phyloP scores from a whole-genome alignment of 2,329 filamentous ascomycete genomes.

The Penicillium glabrum region DNA sequence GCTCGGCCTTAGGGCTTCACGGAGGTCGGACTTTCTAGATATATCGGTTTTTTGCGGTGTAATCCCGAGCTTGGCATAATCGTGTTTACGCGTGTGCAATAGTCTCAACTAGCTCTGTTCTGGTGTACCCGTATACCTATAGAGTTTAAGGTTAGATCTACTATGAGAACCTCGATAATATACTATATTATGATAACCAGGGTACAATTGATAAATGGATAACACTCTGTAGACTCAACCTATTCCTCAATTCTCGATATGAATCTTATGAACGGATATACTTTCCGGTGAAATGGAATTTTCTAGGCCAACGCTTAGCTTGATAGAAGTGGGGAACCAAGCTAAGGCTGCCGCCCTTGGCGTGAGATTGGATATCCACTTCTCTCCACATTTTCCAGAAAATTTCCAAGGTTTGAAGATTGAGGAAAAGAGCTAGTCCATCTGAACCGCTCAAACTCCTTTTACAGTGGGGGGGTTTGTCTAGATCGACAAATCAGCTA shows the following conservation, averaged over 20 bases:
- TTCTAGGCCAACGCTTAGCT: not conserved
- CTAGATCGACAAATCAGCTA: not conserved
- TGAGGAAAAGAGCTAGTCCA: not conserved
- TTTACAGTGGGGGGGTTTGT: not conserved
- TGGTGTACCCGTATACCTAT: no score
- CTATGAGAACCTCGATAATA: not conserved
- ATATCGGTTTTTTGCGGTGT: not conserved
- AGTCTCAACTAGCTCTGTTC: not conserved
- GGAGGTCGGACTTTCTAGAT: not conserved
- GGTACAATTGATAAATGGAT: no score
- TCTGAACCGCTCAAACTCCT: not conserved
- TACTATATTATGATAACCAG: not conserved
- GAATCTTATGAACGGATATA: not conserved
- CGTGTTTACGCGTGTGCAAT: not conserved
- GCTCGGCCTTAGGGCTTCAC: not conserved
- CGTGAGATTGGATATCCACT: constrained; percentile 1
- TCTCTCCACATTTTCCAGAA: not conserved
- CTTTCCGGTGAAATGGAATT: not conserved
- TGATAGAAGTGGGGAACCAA: not conserved
- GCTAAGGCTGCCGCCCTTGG: not conserved
- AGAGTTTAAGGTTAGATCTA: not conserved
- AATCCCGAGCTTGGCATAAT: not conserved
- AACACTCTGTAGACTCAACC: no score
- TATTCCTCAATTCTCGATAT: no score
- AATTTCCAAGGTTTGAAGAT: not conserved